Base-by-base conservation (phyloP, 75 land plant genomes). In the Cupressus sempervirens region DNA sequence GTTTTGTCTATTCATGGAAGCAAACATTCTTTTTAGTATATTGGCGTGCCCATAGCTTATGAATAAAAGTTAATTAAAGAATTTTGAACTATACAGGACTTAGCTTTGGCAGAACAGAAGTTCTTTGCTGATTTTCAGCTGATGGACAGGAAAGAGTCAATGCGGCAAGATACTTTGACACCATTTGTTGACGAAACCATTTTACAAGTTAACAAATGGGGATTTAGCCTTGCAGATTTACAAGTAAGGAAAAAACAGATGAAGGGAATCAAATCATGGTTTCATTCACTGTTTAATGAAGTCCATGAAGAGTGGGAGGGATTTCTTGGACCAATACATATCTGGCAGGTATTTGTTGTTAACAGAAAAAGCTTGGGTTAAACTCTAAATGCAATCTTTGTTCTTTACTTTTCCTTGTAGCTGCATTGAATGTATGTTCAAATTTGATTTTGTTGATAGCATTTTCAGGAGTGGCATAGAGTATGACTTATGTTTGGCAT, bases 301-400 rank as follows among this genome's bases (percentile, higher is more conserved):
- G 89, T 53, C 82, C 92, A 93, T 65, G 83, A 89, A 67, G 94
- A 91, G 75, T 84, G 89, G 87, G 82, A 87, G 45, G 99, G 95
- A 56, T 97, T 96, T 84, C 88, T 87, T 77, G 93, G 95, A 16
- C 99, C 99, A 23, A 96, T 97, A 81, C 99, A 97, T 74, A 93
- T 97, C 29, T 97, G 95, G 93, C 99, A 97, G 92, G 99, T 97
- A 76, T 43, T 45, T 45, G 14, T 79, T 43, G n/a, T 40, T 23
- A 54, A 29, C n/a, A 74, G 40, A 14, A 74, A 74, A 74, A 14
- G n/a, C 16, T 13, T 74, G 40, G 38, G 7, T 82, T n/a, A 45
- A 30, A 45, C 34, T 36, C n/a, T n/a, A 45, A 30, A 45, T 54
- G 68, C n/a, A 82, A 56, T 9, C 65, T 20, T 82, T 8, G 36